phyloP scores from a whole-genome alignment of 2,329 filamentous ascomycete species.

The Davidsoniella virescens region DNA sequence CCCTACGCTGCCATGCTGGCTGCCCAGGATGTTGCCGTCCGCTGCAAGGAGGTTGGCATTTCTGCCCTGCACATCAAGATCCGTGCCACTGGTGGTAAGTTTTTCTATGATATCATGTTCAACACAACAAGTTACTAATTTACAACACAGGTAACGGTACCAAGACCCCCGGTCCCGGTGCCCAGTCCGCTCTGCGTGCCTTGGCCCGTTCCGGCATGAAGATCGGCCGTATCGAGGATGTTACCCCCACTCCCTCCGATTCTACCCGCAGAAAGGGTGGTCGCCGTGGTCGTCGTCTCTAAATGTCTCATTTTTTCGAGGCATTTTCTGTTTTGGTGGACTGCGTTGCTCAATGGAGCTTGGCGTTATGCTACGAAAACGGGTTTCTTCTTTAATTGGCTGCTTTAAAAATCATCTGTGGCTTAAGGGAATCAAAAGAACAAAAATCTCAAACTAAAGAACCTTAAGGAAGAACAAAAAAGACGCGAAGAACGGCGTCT shows the following conservation, averaged over 20 bases:
- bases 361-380: conserved; percentile 13
- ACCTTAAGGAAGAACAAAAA: conserved; percentile 14
- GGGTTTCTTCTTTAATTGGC: conserved; percentile 14
- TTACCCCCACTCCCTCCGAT: conserved; percentile 97
- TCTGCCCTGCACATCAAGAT: conserved; percentile 99
- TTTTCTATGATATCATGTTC: background rate
- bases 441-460: conserved; percentile 13
- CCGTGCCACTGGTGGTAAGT: conserved; percentile 88
- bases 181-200: conserved; percentile 96
- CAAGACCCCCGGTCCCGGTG: conserved; percentile 98
- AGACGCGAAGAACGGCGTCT: conserved; percentile 13
- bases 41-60: conserved; percentile 56
- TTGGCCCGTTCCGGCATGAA: conserved; percentile 99
- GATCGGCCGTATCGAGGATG: conserved; percentile 99
- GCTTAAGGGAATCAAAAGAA: conserved; percentile 14
- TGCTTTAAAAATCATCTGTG: conserved; percentile 12
- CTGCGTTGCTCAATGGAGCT: conserved; percentile 11
- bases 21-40: conserved; percentile 89
- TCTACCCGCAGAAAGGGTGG: conserved; percentile 99
- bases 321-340: conserved; percentile 13
- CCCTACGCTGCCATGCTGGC: conserved; percentile 99
- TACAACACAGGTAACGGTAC: conserved; percentile 67
- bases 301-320: conserved; percentile 24
- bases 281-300: conserved; percentile 99
- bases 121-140: conserved; percentile 3